Percentiles rank a stretch among this genome's conserved stretches.
These are phyloP conservation scores for Ceratocystis destructans DNA, from an alignment of 2,329 filamentous ascomycete genomes.

Conservation along the genomic window DNA sequence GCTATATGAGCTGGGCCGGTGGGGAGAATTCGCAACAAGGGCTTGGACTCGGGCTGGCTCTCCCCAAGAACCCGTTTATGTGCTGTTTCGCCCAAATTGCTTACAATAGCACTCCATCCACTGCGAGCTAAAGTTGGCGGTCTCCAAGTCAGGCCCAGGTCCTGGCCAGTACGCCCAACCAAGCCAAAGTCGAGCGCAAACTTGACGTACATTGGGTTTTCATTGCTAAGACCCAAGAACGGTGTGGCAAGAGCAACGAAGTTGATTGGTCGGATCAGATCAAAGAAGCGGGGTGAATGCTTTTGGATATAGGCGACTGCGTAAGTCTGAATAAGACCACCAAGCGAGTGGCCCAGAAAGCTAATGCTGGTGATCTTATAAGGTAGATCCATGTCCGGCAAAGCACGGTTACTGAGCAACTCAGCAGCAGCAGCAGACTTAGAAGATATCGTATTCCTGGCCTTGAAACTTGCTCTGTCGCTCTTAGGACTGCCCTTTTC, in stretches of 20 bases:
- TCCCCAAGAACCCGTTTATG: conserved; percentile 46
- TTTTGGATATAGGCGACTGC: conserved; percentile 95
- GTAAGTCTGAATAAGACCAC: conserved; percentile 82
- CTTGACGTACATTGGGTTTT: conserved; percentile 93
- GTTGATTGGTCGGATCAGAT: conserved; percentile 72
- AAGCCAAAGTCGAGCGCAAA: conserved; percentile 94
- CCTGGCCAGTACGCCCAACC: conserved; percentile 89
- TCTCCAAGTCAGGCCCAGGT: conserved; percentile 87
- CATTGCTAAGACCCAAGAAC: conserved; percentile 84
- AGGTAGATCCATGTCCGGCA: conserved; percentile 26
- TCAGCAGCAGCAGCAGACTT: not conserved
- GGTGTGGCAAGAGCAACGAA: conserved; percentile 82
- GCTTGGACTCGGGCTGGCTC: conserved; percentile 68
- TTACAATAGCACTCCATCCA: conserved; percentile 78
- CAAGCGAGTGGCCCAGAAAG: conserved; percentile 83
- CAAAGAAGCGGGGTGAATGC: conserved; percentile 82
- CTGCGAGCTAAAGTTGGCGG: conserved; percentile 72
- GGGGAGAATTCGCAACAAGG: conserved; percentile 73
- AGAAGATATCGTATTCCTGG: not conserved
- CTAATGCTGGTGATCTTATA: conserved; percentile 91
- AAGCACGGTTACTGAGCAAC: conserved; percentile 26
- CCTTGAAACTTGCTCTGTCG: not conserved
- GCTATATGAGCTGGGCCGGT: conserved; percentile 83
- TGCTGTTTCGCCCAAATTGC: conserved; percentile 59
- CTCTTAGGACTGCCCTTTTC: not conserved